phyloP scores from a whole-genome alignment of 495 filamentous ascomycete genomes.

The Podospora bellae-mahoneyi region DNA sequence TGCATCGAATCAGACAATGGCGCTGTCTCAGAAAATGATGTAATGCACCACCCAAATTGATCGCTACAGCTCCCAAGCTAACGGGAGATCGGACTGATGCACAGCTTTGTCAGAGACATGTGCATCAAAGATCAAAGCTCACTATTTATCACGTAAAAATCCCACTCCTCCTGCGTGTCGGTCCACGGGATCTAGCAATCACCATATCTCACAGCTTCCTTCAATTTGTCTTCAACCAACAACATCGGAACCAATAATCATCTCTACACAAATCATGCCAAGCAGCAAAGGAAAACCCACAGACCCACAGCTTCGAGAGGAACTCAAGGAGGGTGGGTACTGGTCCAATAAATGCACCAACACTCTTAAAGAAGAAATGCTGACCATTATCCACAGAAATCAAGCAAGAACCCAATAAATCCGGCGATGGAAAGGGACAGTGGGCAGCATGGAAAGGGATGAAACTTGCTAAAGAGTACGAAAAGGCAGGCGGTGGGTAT shows the following conservation, averaged over 20 bases:
- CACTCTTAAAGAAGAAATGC: background rate
- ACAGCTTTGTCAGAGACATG: background rate
- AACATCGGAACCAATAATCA: background rate
- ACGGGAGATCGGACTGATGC: background rate
- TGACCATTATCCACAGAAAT: conserved; percentile 36
- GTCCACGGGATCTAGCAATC: background rate
- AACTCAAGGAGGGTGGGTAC: conserved; percentile 43
- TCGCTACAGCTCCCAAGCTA: background rate
- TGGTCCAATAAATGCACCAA: conserved; percentile 13
- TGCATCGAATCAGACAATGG: background rate
- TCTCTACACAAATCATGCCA: conserved; percentile 15
- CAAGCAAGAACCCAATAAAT: conserved; percentile 53
- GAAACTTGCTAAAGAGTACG: conserved; percentile 55
- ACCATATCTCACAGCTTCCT: background rate
- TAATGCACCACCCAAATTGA: background rate
- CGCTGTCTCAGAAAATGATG: background rate
- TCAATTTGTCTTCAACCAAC: background rate
- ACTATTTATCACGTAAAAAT: background rate
- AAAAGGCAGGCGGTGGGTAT: conserved; percentile 50
- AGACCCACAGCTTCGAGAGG: conserved; percentile 50
- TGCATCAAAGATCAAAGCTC: background rate
- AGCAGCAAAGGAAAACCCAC: conserved; percentile 52
- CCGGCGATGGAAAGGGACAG: conserved; percentile 52
- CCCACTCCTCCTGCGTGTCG: background rate
- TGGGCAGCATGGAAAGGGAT: conserved; percentile 57